Percentiles rank a stretch among this genome's conserved stretches.
Conservation (phyloP, 441 rosid genomes). For the Theobroma grandiflorum region DNA sequence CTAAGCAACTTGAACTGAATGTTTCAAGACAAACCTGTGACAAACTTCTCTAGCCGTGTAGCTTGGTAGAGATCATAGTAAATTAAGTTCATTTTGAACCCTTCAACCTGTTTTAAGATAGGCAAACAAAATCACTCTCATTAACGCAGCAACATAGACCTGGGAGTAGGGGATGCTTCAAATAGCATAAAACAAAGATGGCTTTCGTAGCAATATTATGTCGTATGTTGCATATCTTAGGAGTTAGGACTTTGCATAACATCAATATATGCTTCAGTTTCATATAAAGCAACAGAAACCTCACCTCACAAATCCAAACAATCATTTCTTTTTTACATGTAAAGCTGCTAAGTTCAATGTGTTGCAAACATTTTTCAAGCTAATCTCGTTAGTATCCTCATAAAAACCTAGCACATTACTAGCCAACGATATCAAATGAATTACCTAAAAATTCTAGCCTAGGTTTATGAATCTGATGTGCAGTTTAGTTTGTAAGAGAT, state of each 20-base stretch:
- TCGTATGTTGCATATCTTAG: not conserved
- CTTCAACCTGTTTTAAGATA: conserved; percentile 68
- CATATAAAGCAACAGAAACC: not conserved
- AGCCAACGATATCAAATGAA: not conserved
- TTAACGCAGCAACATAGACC: not conserved
- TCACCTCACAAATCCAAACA: conserved; percentile 5
- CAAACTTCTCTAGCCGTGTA: conserved; percentile 91
- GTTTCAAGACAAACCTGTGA: conserved; percentile 60
- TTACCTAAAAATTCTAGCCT: not conserved
- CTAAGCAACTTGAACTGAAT: not conserved
- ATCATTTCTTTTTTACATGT: not conserved
- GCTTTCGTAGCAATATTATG: not conserved
- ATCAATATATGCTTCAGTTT: not conserved
- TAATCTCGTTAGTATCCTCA: not conserved
- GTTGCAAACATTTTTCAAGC: not conserved
- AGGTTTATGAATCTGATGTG: not conserved
- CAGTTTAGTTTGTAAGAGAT: conserved; percentile 14
- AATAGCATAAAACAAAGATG: not conserved
- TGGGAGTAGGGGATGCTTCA: not conserved
- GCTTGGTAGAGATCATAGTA: conserved; percentile 92
- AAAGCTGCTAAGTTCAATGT: not conserved
- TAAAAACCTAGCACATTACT: not conserved
- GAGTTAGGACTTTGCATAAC: not conserved
- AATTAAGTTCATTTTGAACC: conserved; percentile 97
- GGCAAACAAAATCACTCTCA: not conserved